Base-by-base conservation (phyloP, 345 rosid genomes). In the Brassica napus region DNA sequence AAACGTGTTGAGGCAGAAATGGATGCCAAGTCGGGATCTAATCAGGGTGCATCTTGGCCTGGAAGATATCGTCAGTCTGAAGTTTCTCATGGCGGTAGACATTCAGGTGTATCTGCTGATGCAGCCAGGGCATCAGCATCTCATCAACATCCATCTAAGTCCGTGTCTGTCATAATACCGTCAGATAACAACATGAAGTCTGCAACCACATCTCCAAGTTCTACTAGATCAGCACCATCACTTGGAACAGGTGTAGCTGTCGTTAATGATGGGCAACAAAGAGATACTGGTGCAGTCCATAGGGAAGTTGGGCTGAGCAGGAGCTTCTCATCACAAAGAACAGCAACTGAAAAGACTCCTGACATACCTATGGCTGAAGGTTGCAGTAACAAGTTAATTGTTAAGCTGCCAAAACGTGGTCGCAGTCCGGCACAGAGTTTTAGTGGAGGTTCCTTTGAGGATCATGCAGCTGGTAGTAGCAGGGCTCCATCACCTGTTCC, bases 1-100 rank as follows among this genome's bases (percentile, higher is more conserved):
- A 95, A 88, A 82, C 90, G 97, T 7, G 99, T 95, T 21, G 99
- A 95, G 84, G 94, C 91, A 74, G 99, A 95, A 80, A 91, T 93
- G 98, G 96, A 95, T 86, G 88, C 90, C 1, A 93, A 88, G 82
- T 79, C 92, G 68, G 91, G 89, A 28, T 83, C 92, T n/a, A 90
- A 82, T 66, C 97, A 85, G 82, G 87, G 80, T 79, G 89, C 73
- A 23, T 63, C 92, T 3, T 89, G 97, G 93, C 83, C 92, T 71
- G 85, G 87, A 16, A 89, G 90, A 65, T 60, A 90, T 62, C 89
- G 90, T 54, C 82, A 85, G 78, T 71, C 97, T 16, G 98, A 94
- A 75, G 87, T 57, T 70, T 73, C 89, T 52, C 94, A 91, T 79
- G 86, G 86, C n/a, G 85, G 86, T 55, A 90, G 89, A 54, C 89